Evolutionary conservation across 345 rosid species (phyloP).

Genomic region (Citrus maxima): DNA sequence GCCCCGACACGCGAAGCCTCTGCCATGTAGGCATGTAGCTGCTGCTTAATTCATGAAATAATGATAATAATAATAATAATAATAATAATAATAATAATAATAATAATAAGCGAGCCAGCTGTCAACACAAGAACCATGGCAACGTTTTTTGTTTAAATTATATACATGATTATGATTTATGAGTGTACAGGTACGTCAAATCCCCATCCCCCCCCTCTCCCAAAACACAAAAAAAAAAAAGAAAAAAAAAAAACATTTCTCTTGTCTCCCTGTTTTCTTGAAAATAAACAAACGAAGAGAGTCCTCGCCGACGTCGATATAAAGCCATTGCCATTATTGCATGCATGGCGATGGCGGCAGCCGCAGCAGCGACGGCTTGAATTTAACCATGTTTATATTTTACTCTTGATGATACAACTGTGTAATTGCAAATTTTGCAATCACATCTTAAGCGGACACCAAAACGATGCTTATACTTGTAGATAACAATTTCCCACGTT

Average conservation of each 20-base stretch:
- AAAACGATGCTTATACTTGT: constrained; percentile 55
- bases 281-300: neutral
- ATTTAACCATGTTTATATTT: neutral
- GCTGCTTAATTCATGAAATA: no score
- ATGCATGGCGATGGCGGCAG: neutral
- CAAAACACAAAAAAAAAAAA: no score
- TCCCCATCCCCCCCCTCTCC: no score
- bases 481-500: constrained; percentile 66
- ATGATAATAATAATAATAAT: no score
- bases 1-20: constrained; percentile 21
- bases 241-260: neutral
- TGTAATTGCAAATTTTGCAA: neutral
- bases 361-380: no score
- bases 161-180: neutral
- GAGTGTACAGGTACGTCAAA: no score
- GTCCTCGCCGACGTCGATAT: neutral
- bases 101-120: constrained; percentile 6
- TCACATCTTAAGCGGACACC: constrained; percentile 21
- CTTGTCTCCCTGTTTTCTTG: neutral
- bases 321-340: neutral
- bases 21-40: no score
- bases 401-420: no score
- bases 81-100: neutral
- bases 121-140: constrained; percentile 17
- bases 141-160: neutral